These are phyloP conservation scores for Penicillium cinerascens DNA, from an alignment of 495 filamentous ascomycete species.

Conservation along the genomic window DNA sequence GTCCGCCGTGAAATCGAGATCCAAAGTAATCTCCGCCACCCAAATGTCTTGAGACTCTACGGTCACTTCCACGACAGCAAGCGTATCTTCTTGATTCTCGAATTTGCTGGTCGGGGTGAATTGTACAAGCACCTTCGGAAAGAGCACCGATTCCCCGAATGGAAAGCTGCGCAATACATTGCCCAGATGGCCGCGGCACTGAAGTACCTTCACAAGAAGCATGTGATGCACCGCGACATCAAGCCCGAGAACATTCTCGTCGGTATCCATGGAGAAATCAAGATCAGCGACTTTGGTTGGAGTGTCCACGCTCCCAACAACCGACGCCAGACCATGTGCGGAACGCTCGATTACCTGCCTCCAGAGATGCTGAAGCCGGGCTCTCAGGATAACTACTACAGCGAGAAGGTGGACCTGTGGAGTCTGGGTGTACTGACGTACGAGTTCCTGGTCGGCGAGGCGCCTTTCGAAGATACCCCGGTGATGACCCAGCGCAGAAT, in stretches of 20 bases:
- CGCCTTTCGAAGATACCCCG: slow-evolving; percentile 93
- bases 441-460: slow-evolving; percentile 93
- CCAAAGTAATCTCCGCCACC: slow-evolving; percentile 91
- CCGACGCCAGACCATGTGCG: slow-evolving; percentile 90
- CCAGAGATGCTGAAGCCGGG: slow-evolving; percentile 93
- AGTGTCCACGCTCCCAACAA: slow-evolving; percentile 97
- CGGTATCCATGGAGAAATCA: slow-evolving; percentile 96
- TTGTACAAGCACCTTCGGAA: slow-evolving; percentile 93
- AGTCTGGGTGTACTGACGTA: slow-evolving; percentile 92
- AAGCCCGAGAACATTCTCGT: slow-evolving; percentile 99
- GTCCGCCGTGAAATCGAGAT: slow-evolving; percentile 97
- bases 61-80: slow-evolving; percentile 98
- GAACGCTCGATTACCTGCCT: slow-evolving; percentile 93
- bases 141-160: slow-evolving; percentile 87
- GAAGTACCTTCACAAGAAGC: slow-evolving; percentile 91
- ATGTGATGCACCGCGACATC: slow-evolving; percentile 98
- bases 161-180: slow-evolving; percentile 94
- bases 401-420: slow-evolving; percentile 95
- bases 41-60: slow-evolving; percentile 90
- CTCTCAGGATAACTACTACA: slow-evolving; percentile 78
- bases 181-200: slow-evolving; percentile 98
- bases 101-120: slow-evolving; percentile 93
- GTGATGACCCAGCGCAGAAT: slow-evolving; percentile 94
- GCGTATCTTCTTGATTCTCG: slow-evolving; percentile 91
- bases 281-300: slow-evolving; percentile 98